These are phyloP conservation scores for Hypoxylon sp. DNA, from an alignment of 2,329 filamentous ascomycete genomes.

Conservation along the genomic window DNA sequence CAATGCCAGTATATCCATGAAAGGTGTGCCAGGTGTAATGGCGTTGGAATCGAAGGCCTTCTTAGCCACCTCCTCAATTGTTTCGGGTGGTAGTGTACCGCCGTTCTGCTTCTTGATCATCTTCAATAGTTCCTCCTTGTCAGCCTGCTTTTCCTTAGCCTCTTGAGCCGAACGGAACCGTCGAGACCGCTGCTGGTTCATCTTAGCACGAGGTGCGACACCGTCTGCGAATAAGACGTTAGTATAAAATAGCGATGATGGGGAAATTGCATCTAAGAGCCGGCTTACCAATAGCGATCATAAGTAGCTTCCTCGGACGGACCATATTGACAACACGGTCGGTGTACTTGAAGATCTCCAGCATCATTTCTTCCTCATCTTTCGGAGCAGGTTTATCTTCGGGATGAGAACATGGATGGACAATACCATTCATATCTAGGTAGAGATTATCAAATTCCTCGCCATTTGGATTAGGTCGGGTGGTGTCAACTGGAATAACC, in stretches of 20 bases:
- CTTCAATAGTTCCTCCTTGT: constrained; percentile 90
- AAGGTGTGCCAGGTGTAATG: constrained; percentile 96
- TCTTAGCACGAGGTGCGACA: constrained; percentile 97
- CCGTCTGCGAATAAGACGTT: constrained; percentile 74
- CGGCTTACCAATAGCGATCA: constrained; percentile 92
- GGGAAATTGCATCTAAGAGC: constrained; percentile 36
- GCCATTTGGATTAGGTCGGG: constrained; percentile 91
- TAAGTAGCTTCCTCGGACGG: constrained; percentile 91
- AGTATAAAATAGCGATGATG: constrained; percentile 14
- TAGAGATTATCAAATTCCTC: constrained; percentile 99
- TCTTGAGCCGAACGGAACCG: constrained; percentile 96
- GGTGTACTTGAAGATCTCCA: constrained; percentile 98
- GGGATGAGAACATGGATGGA: constrained; percentile 97
- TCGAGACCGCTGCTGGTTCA: constrained; percentile 98
- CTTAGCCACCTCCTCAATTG: constrained; percentile 75
- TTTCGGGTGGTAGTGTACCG: constrained; percentile 73
- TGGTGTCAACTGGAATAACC: constrained; percentile 86
- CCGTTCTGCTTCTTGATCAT: constrained; percentile 85
- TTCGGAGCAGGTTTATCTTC: constrained; percentile 92
- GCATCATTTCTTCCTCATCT: constrained; percentile 99
- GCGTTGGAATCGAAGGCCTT: constrained; percentile 92
- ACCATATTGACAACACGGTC: constrained; percentile 99
- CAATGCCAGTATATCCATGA: constrained; percentile 95
- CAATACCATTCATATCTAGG: constrained; percentile 99
- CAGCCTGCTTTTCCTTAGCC: constrained; percentile 91